Conservation (phyloP, 2,329 filamentous ascomycete genomes). For the Penicillium nordicum region DNA sequence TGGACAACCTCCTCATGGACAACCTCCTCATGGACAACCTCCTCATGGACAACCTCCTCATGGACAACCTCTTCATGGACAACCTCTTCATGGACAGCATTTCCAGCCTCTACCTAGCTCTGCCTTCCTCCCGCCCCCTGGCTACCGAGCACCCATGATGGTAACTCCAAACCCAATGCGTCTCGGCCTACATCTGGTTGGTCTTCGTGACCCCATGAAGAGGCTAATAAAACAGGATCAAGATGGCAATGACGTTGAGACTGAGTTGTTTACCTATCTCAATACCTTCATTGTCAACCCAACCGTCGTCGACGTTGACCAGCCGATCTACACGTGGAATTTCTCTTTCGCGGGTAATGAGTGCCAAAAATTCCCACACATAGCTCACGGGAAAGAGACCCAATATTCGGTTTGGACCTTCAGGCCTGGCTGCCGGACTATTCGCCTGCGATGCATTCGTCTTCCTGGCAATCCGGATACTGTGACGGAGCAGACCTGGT, state of each 20-base stretch:
- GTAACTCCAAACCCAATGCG: slow-evolving; percentile 17
- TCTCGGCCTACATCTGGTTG: slow-evolving; percentile 53
- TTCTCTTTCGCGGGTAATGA: slow-evolving; percentile 35
- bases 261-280: slow-evolving; percentile 38
- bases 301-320: slow-evolving; percentile 24
- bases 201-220: slow-evolving; percentile 54
- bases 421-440: slow-evolving; percentile 56
- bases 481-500: slow-evolving; percentile 52
- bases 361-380: slow-evolving; percentile 33
- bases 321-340: slow-evolving; percentile 30
- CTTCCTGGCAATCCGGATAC: slow-evolving; percentile 25
- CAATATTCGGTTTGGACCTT: slow-evolving; percentile 32
- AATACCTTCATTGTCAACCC: slow-evolving; percentile 32
- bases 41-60: neutral
- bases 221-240: slow-evolving; percentile 25
- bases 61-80: neutral
- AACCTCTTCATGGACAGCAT: neutral
- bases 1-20: neutral
- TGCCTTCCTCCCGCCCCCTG: slow-evolving; percentile 12
- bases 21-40: neutral
- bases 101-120: neutral
- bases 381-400: slow-evolving; percentile 14
- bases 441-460: slow-evolving; percentile 67
- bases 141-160: slow-evolving; percentile 12
- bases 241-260: slow-evolving; percentile 17